These are phyloP conservation scores for Penicillium verrucosum DNA, from an alignment of 2,329 filamentous ascomycete genomes.

Conservation along the genomic window DNA sequence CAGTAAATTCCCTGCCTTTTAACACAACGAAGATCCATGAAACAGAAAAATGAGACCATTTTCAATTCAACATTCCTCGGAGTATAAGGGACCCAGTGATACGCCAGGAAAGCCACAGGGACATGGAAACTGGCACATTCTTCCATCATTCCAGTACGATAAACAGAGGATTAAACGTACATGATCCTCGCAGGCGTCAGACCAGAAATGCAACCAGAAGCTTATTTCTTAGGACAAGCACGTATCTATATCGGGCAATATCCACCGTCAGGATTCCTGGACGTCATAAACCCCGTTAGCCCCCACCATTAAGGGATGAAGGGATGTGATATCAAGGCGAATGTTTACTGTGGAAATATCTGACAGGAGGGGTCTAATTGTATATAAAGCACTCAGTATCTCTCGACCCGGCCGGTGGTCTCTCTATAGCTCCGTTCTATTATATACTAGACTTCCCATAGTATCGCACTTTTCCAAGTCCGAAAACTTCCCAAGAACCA, in stretches of 20 bases:
- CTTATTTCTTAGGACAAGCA: conserved; percentile 7
- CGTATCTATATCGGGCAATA: not conserved
- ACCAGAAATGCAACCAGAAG: conserved; percentile 14
- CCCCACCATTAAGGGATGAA: conserved; percentile 11
- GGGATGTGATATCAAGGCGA: conserved; percentile 14
- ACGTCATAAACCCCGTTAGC: conserved; percentile 14
- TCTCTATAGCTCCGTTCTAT: not conserved
- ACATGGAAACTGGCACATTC: conserved; percentile 21
- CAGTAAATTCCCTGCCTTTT: no score
- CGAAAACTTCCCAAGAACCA: not conserved
- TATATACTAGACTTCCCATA: not conserved
- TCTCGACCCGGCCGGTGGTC: not conserved
- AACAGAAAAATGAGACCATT: not conserved
- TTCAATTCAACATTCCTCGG: conserved; percentile 16
- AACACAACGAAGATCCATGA: not conserved
- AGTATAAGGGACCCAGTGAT: conserved; percentile 18
- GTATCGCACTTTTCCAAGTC: not conserved
- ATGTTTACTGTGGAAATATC: conserved; percentile 9
- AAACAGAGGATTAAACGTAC: not conserved
- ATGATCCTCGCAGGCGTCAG: not conserved
- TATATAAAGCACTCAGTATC: conserved; percentile 9
- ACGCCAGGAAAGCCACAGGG: conserved; percentile 3
- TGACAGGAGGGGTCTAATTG: not conserved
- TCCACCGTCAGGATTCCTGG: conserved; percentile 12
- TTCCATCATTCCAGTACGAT: conserved; percentile 19